Evolutionary conservation across 208 protist genomes (phyloP).

Genomic region (Leishmania mexicana): DNA sequence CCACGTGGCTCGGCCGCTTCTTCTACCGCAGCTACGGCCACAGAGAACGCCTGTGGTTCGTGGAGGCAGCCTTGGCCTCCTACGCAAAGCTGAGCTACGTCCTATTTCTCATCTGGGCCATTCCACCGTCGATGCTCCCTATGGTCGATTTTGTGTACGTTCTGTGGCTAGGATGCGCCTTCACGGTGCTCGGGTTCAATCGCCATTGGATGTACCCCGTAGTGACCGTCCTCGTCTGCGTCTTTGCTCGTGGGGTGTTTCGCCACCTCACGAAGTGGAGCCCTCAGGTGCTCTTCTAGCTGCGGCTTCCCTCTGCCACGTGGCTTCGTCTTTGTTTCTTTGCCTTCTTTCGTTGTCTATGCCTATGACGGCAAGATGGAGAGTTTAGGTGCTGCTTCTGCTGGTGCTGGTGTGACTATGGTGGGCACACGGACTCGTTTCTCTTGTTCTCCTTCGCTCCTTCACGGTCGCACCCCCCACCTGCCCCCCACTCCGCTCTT

Average conservation of each 20-base stretch:
- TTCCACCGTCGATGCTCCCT: conserved; percentile 59
- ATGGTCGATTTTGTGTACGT: conserved; percentile 75
- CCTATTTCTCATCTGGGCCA: conserved; percentile 82
- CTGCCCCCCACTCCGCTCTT: not conserved
- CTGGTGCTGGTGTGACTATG: not conserved
- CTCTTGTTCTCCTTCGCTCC: not conserved
- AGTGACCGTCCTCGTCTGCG: conserved; percentile 30
- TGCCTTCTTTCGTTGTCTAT: not conserved
- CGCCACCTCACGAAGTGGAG: conserved; percentile 72
- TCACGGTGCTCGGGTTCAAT: conserved; percentile 36
- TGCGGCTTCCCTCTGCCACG: not conserved
- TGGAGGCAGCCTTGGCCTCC: conserved; percentile 55
- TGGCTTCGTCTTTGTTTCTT: not conserved
- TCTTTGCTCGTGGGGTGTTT: conserved; percentile 48
- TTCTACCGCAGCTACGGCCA: conserved; percentile 43
- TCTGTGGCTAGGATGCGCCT: conserved; percentile 67
- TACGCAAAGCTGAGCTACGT: conserved; percentile 64
- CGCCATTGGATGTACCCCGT: conserved; percentile 38
- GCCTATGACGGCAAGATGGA: not conserved
- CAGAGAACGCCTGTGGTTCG: conserved; percentile 51
- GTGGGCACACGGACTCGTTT: not conserved
- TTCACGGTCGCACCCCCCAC: not conserved
- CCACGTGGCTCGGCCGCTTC: conserved; percentile 54
- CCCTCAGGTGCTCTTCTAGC: conserved; percentile 26
- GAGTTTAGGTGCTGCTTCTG: not conserved